Percentiles rank a stretch among this genome's conserved stretches.
These are phyloP conservation scores for Candida orba DNA, from an alignment of 805 yeast genomes.

Conservation along the genomic window DNA sequence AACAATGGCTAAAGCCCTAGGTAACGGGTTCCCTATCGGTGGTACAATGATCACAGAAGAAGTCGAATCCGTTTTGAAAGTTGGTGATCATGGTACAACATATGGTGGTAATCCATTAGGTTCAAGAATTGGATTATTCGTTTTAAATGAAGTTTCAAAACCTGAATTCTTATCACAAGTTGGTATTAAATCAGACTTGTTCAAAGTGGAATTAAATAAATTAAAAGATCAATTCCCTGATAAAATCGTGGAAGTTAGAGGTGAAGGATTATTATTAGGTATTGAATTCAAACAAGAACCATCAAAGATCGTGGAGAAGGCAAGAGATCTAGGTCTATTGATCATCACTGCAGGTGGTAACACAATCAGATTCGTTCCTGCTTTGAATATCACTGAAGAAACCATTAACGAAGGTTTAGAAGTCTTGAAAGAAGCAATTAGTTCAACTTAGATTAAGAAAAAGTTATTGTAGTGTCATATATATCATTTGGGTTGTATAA, in stretches of 20 bases:
- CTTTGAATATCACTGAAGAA: constrained; percentile 72
- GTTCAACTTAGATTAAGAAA: constrained; percentile 17
- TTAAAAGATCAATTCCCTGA: constrained; percentile 52
- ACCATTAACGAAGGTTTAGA: constrained; percentile 64
- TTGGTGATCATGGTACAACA: constrained; percentile 98
- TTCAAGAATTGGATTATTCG: constrained; percentile 71
- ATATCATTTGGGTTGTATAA: too few species aligned
- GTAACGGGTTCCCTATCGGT: constrained; percentile 94
- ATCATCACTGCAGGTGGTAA: constrained; percentile 90
- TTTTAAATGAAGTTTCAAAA: constrained; percentile 59
- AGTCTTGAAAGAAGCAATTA: constrained; percentile 54
- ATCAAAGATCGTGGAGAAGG: constrained; percentile 48
- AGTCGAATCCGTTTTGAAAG: constrained; percentile 63
- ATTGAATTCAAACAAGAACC: constrained; percentile 68
- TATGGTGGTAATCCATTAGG: constrained; percentile 97
- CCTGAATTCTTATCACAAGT: constrained; percentile 56
- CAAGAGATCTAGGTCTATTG: constrained; percentile 74
- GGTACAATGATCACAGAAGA: constrained; percentile 84
- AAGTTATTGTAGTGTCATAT: too few species aligned
- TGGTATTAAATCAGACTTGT: constrained; percentile 47
- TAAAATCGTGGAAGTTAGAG: constrained; percentile 64
- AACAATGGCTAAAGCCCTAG: constrained; percentile 93
- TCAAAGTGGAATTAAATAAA: constrained; percentile 42
- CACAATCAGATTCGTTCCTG: constrained; percentile 87
- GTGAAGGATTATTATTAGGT: constrained; percentile 85